Percentiles rank a stretch among this genome's conserved stretches.
These are phyloP conservation scores for Colletotrichum ledebouriae DNA, from an alignment of 2,329 filamentous ascomycete species.

Conservation along the genomic window DNA sequence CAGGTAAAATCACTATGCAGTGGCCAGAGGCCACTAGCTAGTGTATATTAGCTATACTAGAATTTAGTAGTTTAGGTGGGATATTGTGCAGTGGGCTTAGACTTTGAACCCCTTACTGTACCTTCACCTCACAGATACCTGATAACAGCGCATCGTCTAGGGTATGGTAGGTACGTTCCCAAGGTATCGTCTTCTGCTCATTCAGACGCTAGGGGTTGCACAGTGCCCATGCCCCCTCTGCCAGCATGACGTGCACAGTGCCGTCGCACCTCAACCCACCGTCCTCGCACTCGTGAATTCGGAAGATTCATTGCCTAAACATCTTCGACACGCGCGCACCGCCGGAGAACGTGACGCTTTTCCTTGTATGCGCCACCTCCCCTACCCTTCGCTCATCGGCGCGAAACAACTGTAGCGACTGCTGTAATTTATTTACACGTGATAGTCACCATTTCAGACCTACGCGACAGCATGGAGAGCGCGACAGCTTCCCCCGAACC, in stretches of 20 bases:
- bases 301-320: constrained; percentile 35
- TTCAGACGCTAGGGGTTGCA: neutral
- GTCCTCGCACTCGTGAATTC: constrained; percentile 35
- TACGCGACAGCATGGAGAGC: constrained; percentile 60
- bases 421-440: constrained; percentile 13
- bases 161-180: neutral
- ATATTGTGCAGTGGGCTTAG: too few species aligned
- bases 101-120: too few species aligned
- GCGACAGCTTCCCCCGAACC: constrained; percentile 66
- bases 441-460: constrained; percentile 1
- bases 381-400: constrained; percentile 38
- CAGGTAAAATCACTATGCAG: too few species aligned
- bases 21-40: too few species aligned
- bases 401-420: constrained; percentile 37
- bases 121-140: too few species aligned
- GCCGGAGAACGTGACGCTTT: constrained; percentile 34
- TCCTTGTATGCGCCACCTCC: constrained; percentile 35
- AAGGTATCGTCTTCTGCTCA: neutral
- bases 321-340: constrained; percentile 31
- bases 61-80: too few species aligned
- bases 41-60: too few species aligned
- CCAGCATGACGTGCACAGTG: constrained; percentile 16
- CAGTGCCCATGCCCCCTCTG: constrained; percentile 1
- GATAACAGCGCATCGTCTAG: neutral
- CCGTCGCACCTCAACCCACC: constrained; percentile 13